A percentile compares a stretch with the other conserved stretches of the same genome.
Conservation (phyloP, 768 basidiomycete species). For the Neoboletus brunneissimus region DNA sequence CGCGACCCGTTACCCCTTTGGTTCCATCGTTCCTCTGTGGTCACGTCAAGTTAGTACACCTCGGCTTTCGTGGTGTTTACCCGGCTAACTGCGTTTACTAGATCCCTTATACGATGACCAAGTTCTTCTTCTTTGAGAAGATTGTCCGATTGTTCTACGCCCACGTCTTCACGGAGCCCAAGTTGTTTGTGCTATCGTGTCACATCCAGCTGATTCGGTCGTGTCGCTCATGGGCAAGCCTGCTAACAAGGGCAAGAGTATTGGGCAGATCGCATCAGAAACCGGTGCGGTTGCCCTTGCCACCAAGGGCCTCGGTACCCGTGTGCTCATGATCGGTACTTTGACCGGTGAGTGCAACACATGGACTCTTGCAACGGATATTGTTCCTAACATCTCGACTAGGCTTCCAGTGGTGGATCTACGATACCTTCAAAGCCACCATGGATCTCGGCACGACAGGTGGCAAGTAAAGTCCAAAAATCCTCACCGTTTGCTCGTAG, state of each 20-base stretch:
- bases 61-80: not conserved
- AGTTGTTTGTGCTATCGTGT: conserved; percentile 93
- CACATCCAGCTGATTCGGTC: conserved; percentile 91
- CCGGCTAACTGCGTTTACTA: conserved; percentile 28
- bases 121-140: conserved; percentile 95
- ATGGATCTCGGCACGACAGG: conserved; percentile 88
- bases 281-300: conserved; percentile 61
- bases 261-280: conserved; percentile 68
- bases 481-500: not conserved
- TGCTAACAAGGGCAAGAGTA: conserved; percentile 74
- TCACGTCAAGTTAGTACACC: conserved; percentile 67
- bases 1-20: conserved; percentile 81
- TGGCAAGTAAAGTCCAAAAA: conserved; percentile 59
- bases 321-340: conserved; percentile 80
- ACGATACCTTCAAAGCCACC: conserved; percentile 77
- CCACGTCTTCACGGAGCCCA: conserved; percentile 78
- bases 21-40: conserved; percentile 82
- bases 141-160: conserved; percentile 86
- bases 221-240: conserved; percentile 92
- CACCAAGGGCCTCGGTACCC: conserved; percentile 83
- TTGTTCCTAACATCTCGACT: conserved; percentile 11
- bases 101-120: conserved; percentile 99
- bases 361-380: not conserved
- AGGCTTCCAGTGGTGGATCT: conserved; percentile 94
- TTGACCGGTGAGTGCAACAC: conserved; percentile 36